These are phyloP conservation scores for Fusarium brevicatenulatum DNA, from an alignment of 2,329 filamentous ascomycete species.

Conservation along the genomic window DNA sequence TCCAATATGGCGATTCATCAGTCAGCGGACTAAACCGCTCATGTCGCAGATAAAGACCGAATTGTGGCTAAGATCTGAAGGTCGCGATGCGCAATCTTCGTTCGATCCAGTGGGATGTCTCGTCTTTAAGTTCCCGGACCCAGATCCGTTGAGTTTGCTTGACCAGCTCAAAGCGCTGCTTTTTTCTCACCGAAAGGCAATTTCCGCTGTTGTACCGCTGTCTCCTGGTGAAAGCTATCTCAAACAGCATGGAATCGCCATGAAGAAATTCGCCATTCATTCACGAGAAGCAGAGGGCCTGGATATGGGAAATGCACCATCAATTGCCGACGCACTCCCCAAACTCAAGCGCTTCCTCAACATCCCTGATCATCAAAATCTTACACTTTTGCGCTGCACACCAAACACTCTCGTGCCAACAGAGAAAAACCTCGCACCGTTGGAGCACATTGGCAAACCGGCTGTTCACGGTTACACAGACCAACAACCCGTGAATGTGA, in stretches of 20 bases:
- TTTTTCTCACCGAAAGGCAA: not conserved
- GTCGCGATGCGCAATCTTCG: not conserved
- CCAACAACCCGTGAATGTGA: slow-evolving; percentile 35
- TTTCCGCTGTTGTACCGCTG: slow-evolving; percentile 6
- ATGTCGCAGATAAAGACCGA: slow-evolving; percentile 33
- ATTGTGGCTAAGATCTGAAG: slow-evolving; percentile 9
- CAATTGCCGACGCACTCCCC: slow-evolving; percentile 5
- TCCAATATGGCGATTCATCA: slow-evolving; percentile 41
- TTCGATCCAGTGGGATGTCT: not conserved
- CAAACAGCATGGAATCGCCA: not conserved
- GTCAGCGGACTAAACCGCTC: slow-evolving; percentile 40
- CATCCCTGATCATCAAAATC: slow-evolving; percentile 10
- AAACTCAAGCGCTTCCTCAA: slow-evolving; percentile 27
- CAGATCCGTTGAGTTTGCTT: not conserved
- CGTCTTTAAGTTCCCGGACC: slow-evolving; percentile 16
- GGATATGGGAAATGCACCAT: slow-evolving; percentile 3
- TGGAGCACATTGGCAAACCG: slow-evolving; percentile 24
- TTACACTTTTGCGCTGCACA: slow-evolving; percentile 19
- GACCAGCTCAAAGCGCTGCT: not conserved
- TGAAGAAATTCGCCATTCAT: slow-evolving; percentile 24
- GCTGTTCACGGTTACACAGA: slow-evolving; percentile 35
- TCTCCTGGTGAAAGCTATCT: not conserved
- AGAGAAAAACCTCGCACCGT: slow-evolving; percentile 21
- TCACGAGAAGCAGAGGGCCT: slow-evolving; percentile 20
- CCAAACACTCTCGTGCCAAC: slow-evolving; percentile 22